Conservation (phyloP, 352 stramenopile species). For the Pythium insidiosum region DNA sequence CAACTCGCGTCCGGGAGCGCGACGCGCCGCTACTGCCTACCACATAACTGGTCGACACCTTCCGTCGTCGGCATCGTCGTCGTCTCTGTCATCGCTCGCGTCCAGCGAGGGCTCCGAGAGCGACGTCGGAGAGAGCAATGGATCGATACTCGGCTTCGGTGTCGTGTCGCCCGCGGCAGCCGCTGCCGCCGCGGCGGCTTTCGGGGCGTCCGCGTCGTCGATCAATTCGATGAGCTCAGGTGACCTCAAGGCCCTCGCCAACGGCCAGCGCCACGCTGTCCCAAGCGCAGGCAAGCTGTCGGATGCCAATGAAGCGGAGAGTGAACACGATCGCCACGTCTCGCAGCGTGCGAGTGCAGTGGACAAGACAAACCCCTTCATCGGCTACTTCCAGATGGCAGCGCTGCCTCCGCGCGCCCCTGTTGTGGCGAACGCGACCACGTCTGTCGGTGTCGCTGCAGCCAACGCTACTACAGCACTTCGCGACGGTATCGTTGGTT, state of each 20-base stretch:
- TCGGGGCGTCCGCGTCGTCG: constrained; percentile 10
- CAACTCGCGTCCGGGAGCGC: constrained; percentile 38
- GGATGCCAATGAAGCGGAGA: not conserved
- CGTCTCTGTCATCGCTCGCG: constrained; percentile 16
- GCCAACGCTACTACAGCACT: constrained; percentile 2
- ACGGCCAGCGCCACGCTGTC: constrained; percentile 2
- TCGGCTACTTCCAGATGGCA: constrained; percentile 74
- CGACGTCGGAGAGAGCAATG: not conserved
- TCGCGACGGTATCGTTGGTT: constrained; percentile 10
- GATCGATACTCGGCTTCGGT: constrained; percentile 9
- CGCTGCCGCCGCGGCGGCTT: constrained; percentile 9
- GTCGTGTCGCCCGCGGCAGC: constrained; percentile 5
- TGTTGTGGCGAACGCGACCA: too few species aligned
- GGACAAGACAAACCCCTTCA: constrained; percentile 85
- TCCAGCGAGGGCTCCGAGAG: not conserved
- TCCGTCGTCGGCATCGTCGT: constrained; percentile 20
- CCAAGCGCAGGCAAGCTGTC: constrained; percentile 4
- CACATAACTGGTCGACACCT: constrained; percentile 38
- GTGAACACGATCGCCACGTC: constrained; percentile 21
- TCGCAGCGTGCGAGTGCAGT: constrained; percentile 41
- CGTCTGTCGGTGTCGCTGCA: not conserved
- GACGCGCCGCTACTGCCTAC: constrained; percentile 51
- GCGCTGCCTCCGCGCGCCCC: too few species aligned
- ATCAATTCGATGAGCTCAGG: constrained; percentile 10
- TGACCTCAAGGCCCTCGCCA: constrained; percentile 10